These are phyloP conservation scores for Phytophthora lateralis DNA, from an alignment of 352 stramenopile genomes.

Conservation along the genomic window DNA sequence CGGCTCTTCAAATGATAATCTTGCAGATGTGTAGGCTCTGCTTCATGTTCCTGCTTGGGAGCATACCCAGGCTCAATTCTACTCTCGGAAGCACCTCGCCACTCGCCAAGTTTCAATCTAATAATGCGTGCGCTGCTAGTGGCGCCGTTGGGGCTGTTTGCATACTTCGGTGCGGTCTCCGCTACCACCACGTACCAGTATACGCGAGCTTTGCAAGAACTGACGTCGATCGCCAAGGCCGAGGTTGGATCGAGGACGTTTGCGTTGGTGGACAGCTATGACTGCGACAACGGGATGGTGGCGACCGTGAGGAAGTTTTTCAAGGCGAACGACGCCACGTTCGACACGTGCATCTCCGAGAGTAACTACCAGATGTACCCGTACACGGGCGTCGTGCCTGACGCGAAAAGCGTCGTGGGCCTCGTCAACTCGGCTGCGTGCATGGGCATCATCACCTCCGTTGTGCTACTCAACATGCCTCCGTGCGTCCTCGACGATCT, in stretches of 20 bases:
- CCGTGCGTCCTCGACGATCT: conserved; percentile 60
- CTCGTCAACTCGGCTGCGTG: conserved; percentile 56
- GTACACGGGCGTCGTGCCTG: conserved; percentile 55
- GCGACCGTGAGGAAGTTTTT: conserved; percentile 48
- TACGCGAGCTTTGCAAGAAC: conserved; percentile 8
- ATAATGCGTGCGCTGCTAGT: conserved; percentile 33
- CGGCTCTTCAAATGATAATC: conserved; percentile 20
- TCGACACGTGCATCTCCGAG: conserved; percentile 52
- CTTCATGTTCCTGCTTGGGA: conserved; percentile 3
- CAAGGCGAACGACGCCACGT: conserved; percentile 52
- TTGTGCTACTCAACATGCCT: conserved; percentile 45
- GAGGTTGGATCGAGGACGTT: conserved; percentile 49
- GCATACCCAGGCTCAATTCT: conserved; percentile 28
- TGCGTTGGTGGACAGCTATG: conserved; percentile 49
- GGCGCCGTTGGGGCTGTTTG: conserved; percentile 5
- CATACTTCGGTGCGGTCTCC: background rate
- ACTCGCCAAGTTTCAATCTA: conserved; percentile 29
- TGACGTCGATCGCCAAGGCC: conserved; percentile 40
- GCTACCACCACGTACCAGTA: background rate
- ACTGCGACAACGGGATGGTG: conserved; percentile 46
- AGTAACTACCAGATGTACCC: conserved; percentile 66
- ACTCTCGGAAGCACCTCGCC: conserved; percentile 23
- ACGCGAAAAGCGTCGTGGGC: conserved; percentile 36
- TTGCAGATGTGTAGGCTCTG: conserved; percentile 9
- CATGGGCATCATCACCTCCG: conserved; percentile 53